Evolutionary conservation across 495 filamentous ascomycete genomes (phyloP).

Genomic region (Neurospora intermedia): DNA sequence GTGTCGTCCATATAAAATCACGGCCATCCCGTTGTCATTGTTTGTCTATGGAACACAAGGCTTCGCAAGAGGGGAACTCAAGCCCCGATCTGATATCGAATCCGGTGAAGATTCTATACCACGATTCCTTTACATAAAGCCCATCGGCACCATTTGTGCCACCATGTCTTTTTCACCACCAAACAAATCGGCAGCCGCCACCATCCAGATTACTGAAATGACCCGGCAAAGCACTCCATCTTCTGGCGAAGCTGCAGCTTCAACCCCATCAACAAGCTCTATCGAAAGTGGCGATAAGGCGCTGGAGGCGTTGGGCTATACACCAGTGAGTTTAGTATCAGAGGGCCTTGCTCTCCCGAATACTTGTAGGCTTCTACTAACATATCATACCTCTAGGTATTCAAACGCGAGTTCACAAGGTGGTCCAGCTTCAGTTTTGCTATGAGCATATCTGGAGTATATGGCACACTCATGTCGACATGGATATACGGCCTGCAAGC

Average conservation of each 20-base stretch:
- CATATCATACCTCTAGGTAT: constrained; percentile 27
- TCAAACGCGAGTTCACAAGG: constrained; percentile 54
- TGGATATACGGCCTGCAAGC: constrained; percentile 50
- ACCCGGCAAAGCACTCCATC: background rate
- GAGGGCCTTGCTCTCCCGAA: background rate
- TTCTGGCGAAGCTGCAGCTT: background rate
- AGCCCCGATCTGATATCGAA: background rate
- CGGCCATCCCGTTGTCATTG: background rate
- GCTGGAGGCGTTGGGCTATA: constrained; percentile 24
- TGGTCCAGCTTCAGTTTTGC: constrained; percentile 55
- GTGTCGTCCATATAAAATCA: background rate
- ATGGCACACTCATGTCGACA: constrained; percentile 50
- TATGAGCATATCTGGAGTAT: constrained; percentile 50
- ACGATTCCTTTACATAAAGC: background rate
- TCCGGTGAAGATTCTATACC: background rate
- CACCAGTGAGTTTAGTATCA: constrained; percentile 10
- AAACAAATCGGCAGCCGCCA: background rate
- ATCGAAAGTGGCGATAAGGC: constrained; percentile 21
- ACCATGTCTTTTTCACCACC: background rate
- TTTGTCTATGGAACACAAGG: background rate
- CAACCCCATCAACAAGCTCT: background rate
- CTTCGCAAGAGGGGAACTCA: background rate
- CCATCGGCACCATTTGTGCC: background rate
- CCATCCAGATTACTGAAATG: background rate
- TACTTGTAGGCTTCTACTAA: background rate